Percentiles rank a stretch among this genome's conserved stretches.
phyloP scores from a whole-genome alignment of 495 filamentous ascomycete species.

The Amphirosellinia nigrospora region DNA sequence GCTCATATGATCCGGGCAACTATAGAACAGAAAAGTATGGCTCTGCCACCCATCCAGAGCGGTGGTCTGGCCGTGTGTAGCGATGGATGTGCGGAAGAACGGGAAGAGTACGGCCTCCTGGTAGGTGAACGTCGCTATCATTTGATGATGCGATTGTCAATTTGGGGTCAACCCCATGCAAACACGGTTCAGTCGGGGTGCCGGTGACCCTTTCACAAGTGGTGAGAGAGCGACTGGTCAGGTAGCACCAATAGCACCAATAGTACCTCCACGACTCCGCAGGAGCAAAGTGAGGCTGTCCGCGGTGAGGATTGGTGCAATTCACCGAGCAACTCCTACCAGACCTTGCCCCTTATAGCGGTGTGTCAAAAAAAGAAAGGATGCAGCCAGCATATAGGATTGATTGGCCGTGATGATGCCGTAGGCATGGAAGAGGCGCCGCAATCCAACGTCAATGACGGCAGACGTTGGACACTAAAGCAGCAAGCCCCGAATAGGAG shows the following conservation, averaged over 20 bases:
- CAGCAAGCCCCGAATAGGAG: slow-evolving; percentile 9
- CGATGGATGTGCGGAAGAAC: background rate
- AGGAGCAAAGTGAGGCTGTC: slow-evolving; percentile 16
- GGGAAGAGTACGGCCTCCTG: background rate
- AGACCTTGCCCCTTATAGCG: slow-evolving; percentile 23
- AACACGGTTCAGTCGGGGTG: slow-evolving; percentile 1
- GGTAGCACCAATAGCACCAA: slow-evolving; percentile 18
- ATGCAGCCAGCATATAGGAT: background rate
- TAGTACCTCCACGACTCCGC: slow-evolving; percentile 9
- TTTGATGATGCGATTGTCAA: slow-evolving; percentile 13
- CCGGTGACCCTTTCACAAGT: slow-evolving; percentile 7
- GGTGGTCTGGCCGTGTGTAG: background rate
- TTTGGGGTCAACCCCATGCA: background rate
- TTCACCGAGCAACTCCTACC: slow-evolving; percentile 20
- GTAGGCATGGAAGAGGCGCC: slow-evolving; percentile 1
- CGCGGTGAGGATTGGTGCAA: slow-evolving; percentile 23
- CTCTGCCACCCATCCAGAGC: background rate
- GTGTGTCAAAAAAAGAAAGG: slow-evolving; percentile 22
- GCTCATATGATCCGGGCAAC: slow-evolving; percentile 17
- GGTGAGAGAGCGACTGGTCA: slow-evolving; percentile 3
- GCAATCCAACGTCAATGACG: slow-evolving; percentile 13
- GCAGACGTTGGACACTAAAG: background rate
- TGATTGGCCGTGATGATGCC: slow-evolving; percentile 20
- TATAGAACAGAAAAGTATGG: background rate
- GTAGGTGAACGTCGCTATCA: background rate